phyloP scores from a whole-genome alignment of 202 grass and related monocot genomes.

The Brachypodium distachyon region DNA sequence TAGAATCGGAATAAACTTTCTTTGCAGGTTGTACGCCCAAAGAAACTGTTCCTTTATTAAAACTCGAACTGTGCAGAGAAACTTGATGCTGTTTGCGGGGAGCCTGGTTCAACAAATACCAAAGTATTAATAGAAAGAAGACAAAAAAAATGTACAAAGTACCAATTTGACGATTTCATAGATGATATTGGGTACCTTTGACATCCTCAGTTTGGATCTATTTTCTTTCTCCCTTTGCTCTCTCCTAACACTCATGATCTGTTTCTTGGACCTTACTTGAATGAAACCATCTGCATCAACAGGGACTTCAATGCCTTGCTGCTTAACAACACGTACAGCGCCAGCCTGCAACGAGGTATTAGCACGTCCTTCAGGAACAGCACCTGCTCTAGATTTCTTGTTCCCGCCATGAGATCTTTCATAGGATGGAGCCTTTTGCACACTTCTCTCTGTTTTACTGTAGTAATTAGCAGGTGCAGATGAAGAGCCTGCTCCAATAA shows the following conservation, averaged over 20 bases:
- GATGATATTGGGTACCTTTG: conserved; percentile 52
- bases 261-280: conserved; percentile 96
- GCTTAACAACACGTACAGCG: conserved; percentile 69
- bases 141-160: neutral
- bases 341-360: conserved; percentile 51
- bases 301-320: conserved; percentile 78
- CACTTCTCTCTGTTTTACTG: conserved; percentile 26
- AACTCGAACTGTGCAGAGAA: conserved; percentile 38
- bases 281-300: conserved; percentile 98
- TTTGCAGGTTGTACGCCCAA: conserved; percentile 28
- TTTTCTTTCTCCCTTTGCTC: conserved; percentile 95
- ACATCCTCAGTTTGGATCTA: conserved; percentile 66
- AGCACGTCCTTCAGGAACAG: conserved; percentile 33
- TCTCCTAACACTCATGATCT: conserved; percentile 87
- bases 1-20: conserved; percentile 23
- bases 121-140: conserved; percentile 24
- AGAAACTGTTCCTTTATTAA: conserved; percentile 33
- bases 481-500: conserved; percentile 26
- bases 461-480: conserved; percentile 26
- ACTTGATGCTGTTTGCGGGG: conserved; percentile 50
- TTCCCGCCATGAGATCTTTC: conserved; percentile 43
- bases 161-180: conserved; percentile 17
- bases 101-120: conserved; percentile 40
- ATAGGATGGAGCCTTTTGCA: conserved; percentile 32
- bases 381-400: conserved; percentile 31